Evolutionary conservation across 2,329 filamentous ascomycete genomes (phyloP), one percentile per base, ranked within the genome.

Genomic region (Aspergillus uvarum): DNA sequence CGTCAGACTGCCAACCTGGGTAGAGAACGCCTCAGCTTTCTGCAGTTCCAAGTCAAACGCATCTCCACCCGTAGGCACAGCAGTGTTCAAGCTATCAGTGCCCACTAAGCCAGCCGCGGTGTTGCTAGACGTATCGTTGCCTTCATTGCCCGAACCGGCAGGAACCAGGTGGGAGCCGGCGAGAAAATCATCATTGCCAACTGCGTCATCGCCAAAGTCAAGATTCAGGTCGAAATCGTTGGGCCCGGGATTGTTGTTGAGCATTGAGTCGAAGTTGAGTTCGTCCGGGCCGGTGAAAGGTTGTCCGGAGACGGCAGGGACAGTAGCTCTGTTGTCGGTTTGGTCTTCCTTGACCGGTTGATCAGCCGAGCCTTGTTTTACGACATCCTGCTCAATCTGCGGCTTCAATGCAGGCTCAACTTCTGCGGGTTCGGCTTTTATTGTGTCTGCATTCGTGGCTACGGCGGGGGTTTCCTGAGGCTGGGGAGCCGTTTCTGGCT

Each of bases 201-300:
- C 67, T 29, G 72, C 70, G 52, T 76, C 73, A 54, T 77, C 72
- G 21, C 70, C 72, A 66, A 79, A 76, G 59, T 76, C 74, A 22
- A 78, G 66, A 59, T 76, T 71, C 16, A 80, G 70, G 51, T 74
- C 71, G 51, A 79, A 77, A 35, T 75, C 73, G 56, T 73, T 75
- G 7, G 66, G 62, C 3, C 68, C 69, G 5, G 69, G 69, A 22
- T 67, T 66, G 14, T 75, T 71, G 21, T 75, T 72, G 42, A 79
- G 73, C 60, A 76, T 72, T 1, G 76, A 74, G 53, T 77, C 75
- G 57, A 79, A 79, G 50, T 76, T 76, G 59, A 79, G 70, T 3
- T 76, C 76, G 16, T 67, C 67, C 6, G 63, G 52, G 22, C 64
- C 67, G 35, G 71, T 62, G 24, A 68, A 64, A 44, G 67, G 61